These are phyloP conservation scores for Thelonectria blattea DNA, from an alignment of 2,329 filamentous ascomycete species.

Conservation along the genomic window DNA sequence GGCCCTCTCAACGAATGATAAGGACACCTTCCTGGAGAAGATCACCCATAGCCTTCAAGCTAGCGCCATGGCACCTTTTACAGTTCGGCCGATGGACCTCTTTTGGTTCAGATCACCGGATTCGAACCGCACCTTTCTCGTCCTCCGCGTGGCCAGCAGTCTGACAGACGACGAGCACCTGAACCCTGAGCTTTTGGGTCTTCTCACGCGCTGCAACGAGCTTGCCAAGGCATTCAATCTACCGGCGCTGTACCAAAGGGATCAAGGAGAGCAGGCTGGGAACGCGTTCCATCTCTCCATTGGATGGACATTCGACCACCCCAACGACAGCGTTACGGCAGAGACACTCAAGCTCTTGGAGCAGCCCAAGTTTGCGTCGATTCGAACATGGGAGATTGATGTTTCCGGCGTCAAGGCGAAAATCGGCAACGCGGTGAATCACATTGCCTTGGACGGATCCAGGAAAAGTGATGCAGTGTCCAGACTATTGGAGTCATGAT, in stretches of 20 bases:
- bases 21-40: conserved; percentile 68
- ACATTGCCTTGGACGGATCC: conserved; percentile 46
- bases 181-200: conserved; percentile 61
- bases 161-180: conserved; percentile 37
- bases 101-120: conserved; percentile 60
- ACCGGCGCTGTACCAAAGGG: conserved; percentile 69
- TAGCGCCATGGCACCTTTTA: conserved; percentile 42
- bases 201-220: conserved; percentile 74
- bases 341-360: conserved; percentile 36
- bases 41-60: conserved; percentile 53
- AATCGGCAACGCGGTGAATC: conserved; percentile 72
- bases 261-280: conserved; percentile 32
- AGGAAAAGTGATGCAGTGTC: conserved; percentile 4
- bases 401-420: conserved; percentile 74
- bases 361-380: conserved; percentile 32
- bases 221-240: conserved; percentile 75
- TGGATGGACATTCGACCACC: conserved; percentile 75
- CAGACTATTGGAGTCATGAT: conserved; percentile 25
- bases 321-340: conserved; percentile 47
- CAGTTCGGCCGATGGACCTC: conserved; percentile 47
- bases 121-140: conserved; percentile 81
- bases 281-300: conserved; percentile 84
- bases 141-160: conserved; percentile 65
- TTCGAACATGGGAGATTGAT: conserved; percentile 54
- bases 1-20: conserved; percentile 73